Evolutionary conservation across 495 filamentous ascomycete species (phyloP), one percentile per base, ranked within the genome.

Genomic region (Podospora tetraspora): DNA sequence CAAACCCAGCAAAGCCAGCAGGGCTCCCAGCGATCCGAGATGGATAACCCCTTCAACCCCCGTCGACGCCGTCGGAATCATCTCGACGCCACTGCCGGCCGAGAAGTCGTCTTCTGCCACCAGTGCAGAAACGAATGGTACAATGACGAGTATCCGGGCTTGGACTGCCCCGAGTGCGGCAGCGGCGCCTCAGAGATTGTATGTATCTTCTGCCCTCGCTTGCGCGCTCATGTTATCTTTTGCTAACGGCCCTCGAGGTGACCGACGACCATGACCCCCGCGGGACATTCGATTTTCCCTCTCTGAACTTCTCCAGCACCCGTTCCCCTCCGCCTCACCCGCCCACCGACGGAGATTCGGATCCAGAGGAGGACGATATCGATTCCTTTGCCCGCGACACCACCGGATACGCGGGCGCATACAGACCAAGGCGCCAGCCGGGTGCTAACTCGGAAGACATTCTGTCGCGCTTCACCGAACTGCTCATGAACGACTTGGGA

Each of bases 141-240:
- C 68, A 81, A 85, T 64, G 86, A 91, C 72, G 84, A 90, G 66
- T 80, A 84, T 69, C 86, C 84, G 30, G 69, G 68, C 37, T 77
- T 96, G 62, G 77, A 76, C 13, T 99, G 95, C 70, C 93, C 94
- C n/a, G 73, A 78, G 9, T 99, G 95, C 74, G 68, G 82, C 13
- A 85, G 86, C n/a, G 91, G 96, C 7, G 88, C 91, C 75, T 90
- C 86, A 8, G 92, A 99, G 79, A 94, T 97, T 68, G 94, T 92
- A 76, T 68, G 88, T 83, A 58, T 30, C 57, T 11, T 65, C 21
- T 63, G 61, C 65, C 71, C 57, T 1, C 25, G 21, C 57, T 21
- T n/a, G 64, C 63, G 57, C 56, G 13, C 25, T 32, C 25, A 10
- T 5, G 23, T 24, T 25, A 21, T 57, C 22, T 11, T 21, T 30